A percentile compares a stretch with the other conserved stretches of the same genome.
phyloP scores from a whole-genome alignment of 75 land plant species.

The Adiantum capillusveneris region DNA sequence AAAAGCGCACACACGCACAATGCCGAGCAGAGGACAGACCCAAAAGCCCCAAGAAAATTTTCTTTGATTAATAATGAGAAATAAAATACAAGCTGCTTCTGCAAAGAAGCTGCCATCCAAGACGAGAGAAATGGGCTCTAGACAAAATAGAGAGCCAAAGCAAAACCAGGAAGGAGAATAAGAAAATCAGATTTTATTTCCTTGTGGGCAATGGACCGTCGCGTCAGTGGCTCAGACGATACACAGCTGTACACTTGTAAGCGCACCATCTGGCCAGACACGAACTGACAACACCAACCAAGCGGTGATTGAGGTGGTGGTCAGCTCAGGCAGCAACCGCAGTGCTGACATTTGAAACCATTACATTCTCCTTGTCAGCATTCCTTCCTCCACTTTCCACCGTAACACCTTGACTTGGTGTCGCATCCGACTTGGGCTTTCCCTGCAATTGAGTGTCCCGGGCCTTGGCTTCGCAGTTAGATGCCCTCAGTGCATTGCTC shows the following conservation, averaged over 20 bases:
- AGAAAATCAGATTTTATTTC: no score
- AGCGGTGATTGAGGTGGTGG: background rate
- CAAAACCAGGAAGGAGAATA: no score
- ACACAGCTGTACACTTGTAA: background rate
- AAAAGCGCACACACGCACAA: no score
- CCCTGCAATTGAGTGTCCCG: background rate
- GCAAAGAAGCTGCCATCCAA: no score
- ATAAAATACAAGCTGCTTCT: no score
- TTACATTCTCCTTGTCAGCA: slow-evolving; percentile 1
- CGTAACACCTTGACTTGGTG: background rate
- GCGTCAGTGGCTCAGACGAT: background rate
- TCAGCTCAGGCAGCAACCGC: background rate
- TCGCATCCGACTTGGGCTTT: no score
- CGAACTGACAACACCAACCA: background rate
- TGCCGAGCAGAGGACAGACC: no score
- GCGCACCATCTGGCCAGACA: background rate
- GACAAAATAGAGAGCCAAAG: no score
- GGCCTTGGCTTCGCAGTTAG: background rate
- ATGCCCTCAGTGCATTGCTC: background rate
- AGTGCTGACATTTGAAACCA: background rate
- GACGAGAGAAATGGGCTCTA: no score
- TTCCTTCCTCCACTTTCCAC: background rate
- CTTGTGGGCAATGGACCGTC: no score
- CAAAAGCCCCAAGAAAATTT: no score
- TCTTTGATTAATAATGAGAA: no score